These are phyloP conservation scores for Rhododendron ovatum DNA, from an alignment of 148 eudicot species.

Conservation along the genomic window DNA sequence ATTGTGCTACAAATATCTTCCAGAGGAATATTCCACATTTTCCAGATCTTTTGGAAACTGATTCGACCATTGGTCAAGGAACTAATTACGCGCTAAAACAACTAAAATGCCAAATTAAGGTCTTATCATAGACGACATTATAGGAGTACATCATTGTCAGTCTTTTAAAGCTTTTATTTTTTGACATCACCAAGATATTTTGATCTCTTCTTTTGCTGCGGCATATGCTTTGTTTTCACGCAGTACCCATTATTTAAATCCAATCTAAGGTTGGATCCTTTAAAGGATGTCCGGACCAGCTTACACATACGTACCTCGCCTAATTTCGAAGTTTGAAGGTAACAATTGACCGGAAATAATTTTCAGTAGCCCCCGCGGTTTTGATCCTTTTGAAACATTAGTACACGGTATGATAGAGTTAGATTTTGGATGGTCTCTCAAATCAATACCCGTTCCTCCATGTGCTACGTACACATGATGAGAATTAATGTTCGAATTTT, in stretches of 20 bases:
- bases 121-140: not conserved
- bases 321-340: no score
- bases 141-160: not conserved
- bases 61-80: not conserved
- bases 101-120: not conserved
- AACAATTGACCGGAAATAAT: no score
- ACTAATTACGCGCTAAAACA: not conserved
- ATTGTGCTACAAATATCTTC: constrained; percentile 1
- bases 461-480: no score
- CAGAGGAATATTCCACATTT: not conserved
- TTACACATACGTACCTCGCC: no score
- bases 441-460: no score
- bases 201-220: not conserved
- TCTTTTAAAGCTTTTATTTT: not conserved
- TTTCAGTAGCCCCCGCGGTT: no score
- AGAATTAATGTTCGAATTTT: no score
- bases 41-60: not conserved
- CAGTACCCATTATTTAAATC: not conserved
- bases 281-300: no score
- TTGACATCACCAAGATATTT: not conserved
- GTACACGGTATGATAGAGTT: no score
- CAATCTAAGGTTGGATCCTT: no score
- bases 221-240: not conserved
- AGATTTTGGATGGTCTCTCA: no score
- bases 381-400: no score